Evolutionary conservation across 768 basidiomycete genomes (phyloP), one percentile per base, ranked within the genome.

Genomic region (Cyathus striatus): DNA sequence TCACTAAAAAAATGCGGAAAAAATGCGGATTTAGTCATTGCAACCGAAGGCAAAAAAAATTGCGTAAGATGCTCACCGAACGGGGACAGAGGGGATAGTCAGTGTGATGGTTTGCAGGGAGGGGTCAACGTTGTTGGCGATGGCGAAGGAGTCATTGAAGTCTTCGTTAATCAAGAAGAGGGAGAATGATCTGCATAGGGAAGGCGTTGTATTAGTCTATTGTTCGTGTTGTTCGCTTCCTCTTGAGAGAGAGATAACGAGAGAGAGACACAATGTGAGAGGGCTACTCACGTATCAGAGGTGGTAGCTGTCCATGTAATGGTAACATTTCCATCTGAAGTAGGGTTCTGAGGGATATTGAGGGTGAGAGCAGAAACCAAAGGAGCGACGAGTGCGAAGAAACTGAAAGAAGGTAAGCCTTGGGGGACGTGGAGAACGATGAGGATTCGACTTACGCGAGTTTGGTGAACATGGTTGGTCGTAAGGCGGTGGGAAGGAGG

Each of bases 131-230:
- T 76, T 78, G 67, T 73, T 81, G 10, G 69, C 73, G 42, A 86
- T 68, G 36, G 74, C 81, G 38, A 70, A 76, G 0, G 65, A 42
- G 43, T 76, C 60, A 62, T 82, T 64, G 71, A 84, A 85, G 1
- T 22, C 18, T 0, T 50, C 14, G 59, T 81, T 79, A 38, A 49
- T 40, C 42, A 85, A 60, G 35, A 36, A 36, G 6, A 36, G 35
- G 10, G 35, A 36, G 35, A 36, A 36, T n/a, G 27, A 30, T n/a
- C 57, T 76, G 67, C 13, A 83, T 24, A 16, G 72, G 63, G 53
- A 73, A 78, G 3, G 44, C n/a, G n/a, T n/a, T n/a, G n/a, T n/a
- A n/a, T n/a, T n/a, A n/a, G n/a, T n/a, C n/a, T n/a, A n/a, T n/a
- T n/a, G n/a, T n/a, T n/a, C n/a, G n/a, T n/a, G n/a, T n/a, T n/a